Evolutionary conservation across 495 filamentous ascomycete genomes (phyloP), one percentile per base, ranked within the genome.

Genomic region (Copromyces sp.): DNA sequence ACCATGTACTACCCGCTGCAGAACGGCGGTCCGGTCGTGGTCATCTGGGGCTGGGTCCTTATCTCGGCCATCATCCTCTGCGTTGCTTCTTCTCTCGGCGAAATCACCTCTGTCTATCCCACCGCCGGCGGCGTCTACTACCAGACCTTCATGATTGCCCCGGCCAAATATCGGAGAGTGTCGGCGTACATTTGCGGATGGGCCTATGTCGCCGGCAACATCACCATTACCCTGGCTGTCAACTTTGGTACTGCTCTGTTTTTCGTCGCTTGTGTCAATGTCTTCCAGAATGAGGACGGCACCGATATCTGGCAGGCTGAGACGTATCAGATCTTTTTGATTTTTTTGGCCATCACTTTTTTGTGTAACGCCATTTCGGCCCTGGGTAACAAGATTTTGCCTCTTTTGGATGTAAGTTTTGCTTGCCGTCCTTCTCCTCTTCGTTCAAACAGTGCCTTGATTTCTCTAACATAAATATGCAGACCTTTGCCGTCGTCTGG

Each of bases 1-100:
- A 93, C 90, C 70, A 80, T 93, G 47, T 90, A 88, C 81, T 91
- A 91, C 75, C 88, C 89, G 17, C 84, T 93, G 65, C 84, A 86
- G 68, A 87, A 88, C 75, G 90, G 90, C 69, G 88, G 89, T 39
- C 86, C 88, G 9, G 89, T 89, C 6, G 87, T 87, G 69, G 88
- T 91, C 70, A 86, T 92, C 78, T 92, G 89, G 89, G 86, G 86
- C 65, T 88, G 86, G 86, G 76, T 87, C 29, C 75, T 81, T 38
- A 84, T 88, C 41, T 83, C 79, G 20, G 74, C 83, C 40, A 87
- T 87, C 73, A 84, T 86, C 68, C 76, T 87, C 68, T 85, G 82
- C 73, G 85, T 87, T 20, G 86, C 86, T 7, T 77, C 82, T 9
- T 87, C 85, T 9, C 80, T 88, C 12, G 86, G 84, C 39, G 86